Conservation (phyloP, 1,284 basidiomycete genomes). For the Irpex lacteus region DNA sequence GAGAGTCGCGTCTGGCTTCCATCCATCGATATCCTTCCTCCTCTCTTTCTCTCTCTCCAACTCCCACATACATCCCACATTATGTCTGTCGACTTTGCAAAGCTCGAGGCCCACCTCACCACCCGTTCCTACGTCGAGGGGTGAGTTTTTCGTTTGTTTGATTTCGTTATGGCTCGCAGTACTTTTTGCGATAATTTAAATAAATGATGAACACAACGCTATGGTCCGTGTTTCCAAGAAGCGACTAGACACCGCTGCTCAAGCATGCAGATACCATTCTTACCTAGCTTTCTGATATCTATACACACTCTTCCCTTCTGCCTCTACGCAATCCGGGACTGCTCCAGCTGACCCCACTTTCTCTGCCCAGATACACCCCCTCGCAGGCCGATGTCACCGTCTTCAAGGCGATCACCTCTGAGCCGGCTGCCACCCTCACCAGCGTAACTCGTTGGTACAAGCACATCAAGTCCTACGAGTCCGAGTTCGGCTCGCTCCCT, state of each 20-base stretch:
- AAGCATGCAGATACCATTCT: slow-evolving; percentile 73
- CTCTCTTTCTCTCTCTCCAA: background rate
- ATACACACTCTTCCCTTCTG: slow-evolving; percentile 40
- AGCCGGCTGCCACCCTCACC: slow-evolving; percentile 71
- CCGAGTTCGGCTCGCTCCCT: slow-evolving; percentile 77
- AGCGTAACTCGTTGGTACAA: slow-evolving; percentile 92
- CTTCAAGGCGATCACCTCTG: slow-evolving; percentile 74
- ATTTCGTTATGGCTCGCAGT: background rate
- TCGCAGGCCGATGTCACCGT: slow-evolving; percentile 97
- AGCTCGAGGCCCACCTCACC: slow-evolving; percentile 84
- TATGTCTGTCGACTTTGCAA: slow-evolving; percentile 74
- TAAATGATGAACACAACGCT: slow-evolving; percentile 76
- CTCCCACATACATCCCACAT: slow-evolving; percentile 14
- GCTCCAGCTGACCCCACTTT: slow-evolving; percentile 17
- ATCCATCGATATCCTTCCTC: slow-evolving; percentile 11
- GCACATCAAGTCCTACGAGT: slow-evolving; percentile 86
- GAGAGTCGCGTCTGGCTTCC: background rate
- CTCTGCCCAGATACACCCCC: slow-evolving; percentile 74
- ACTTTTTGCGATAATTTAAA: slow-evolving; percentile 5
- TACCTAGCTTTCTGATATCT: slow-evolving; percentile 93
- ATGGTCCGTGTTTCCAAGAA: slow-evolving; percentile 99
- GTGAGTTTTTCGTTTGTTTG: slow-evolving; percentile 49
- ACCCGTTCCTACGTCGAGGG: slow-evolving; percentile 90
- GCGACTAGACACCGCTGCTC: slow-evolving; percentile 95
- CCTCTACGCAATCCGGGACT: slow-evolving; percentile 15